Evolutionary conservation across 805 yeast species (phyloP).

Genomic region (Metschnikowia corniflorae): DNA sequence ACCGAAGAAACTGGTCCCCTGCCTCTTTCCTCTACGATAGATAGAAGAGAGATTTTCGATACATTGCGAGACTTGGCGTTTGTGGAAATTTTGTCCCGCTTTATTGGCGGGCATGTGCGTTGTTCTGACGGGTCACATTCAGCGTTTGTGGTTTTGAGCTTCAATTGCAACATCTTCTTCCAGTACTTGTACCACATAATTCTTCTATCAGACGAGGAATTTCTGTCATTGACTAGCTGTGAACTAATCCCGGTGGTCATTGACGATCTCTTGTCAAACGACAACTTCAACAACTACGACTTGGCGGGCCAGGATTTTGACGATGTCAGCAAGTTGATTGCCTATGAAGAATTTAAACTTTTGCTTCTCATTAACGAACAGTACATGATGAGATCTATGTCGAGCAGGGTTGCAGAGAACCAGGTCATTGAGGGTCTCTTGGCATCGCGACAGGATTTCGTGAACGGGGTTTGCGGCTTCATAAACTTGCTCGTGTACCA

Average conservation of each 20-base stretch:
- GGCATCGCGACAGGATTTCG: slow-evolving; percentile 12
- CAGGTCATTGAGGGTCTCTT: slow-evolving; percentile 51
- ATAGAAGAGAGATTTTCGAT: slow-evolving; percentile 16
- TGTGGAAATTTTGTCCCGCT: slow-evolving; percentile 37
- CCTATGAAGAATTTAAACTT: slow-evolving; percentile 64
- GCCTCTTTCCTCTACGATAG: slow-evolving; percentile 16
- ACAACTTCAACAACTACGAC: slow-evolving; percentile 33
- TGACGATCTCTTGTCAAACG: slow-evolving; percentile 29
- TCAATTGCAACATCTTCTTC: slow-evolving; percentile 39
- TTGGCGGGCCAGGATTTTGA: slow-evolving; percentile 30
- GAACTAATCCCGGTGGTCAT: slow-evolving; percentile 29
- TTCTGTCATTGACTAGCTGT: slow-evolving; percentile 24
- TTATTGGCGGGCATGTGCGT: slow-evolving; percentile 27
- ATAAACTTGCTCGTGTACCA: slow-evolving; percentile 56
- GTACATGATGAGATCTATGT: slow-evolving; percentile 61
- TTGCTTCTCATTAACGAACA: slow-evolving; percentile 82
- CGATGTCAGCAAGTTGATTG: slow-evolving; percentile 45
- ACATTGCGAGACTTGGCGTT: slow-evolving; percentile 60
- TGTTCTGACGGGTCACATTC: slow-evolving; percentile 18
- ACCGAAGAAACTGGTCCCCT: slow-evolving; percentile 21
- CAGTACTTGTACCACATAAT: slow-evolving; percentile 38
- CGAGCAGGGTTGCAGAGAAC: slow-evolving; percentile 34
- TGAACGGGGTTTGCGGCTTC: slow-evolving; percentile 60
- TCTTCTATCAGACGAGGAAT: slow-evolving; percentile 33
- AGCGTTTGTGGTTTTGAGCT: slow-evolving; percentile 33